Evolutionary conservation across 805 yeast species (phyloP), one percentile per base, ranked within the genome.

Genomic region (Lachancea quebecensis): DNA sequence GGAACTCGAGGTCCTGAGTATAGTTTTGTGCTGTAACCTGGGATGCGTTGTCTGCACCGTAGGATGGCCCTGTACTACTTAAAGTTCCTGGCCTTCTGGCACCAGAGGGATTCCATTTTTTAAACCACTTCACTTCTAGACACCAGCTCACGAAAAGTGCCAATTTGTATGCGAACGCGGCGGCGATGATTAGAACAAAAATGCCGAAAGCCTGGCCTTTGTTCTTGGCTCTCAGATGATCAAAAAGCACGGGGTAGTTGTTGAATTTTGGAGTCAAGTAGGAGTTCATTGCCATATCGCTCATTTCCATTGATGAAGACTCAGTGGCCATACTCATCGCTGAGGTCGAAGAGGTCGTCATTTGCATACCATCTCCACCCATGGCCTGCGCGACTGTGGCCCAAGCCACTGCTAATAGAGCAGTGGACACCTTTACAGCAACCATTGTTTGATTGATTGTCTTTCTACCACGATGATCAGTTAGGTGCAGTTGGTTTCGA

Each of bases 171-270:
- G 73, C 66, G 56, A 85, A 75, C 0, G 81, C 80, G 2, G 77
- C 66, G 25, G 74, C 75, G 57, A 85, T 77, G 17, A 85, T 58
- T 11, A 81, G 65, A 31, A 79, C 65, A 56, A 84, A 85, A 12
- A 85, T 82, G 18, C 91, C 95, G 60, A 85, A 85, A 0, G 86
- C 89, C 42, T 74, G 73, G 9, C 73, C 88, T 21, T 75, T 75
- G 35, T 65, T 67, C 2, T 67, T 52, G 2, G 91, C 91, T 10
- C 57, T 55, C 39, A 85, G 63, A 0, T 66, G 64, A 47, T 70
- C 64, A 65, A 85, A 85, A 4, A 85, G 56, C 0, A 85, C 87
- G 0, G 91, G 88, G 50, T 78, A 78, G 35, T 70, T 63, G 2
- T 61, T 50, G 62, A 69, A 84, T 2, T 63, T 55, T 0, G 77